phyloP scores from a whole-genome alignment of 1,284 basidiomycete species.

The Ustilago vetiveriae region DNA sequence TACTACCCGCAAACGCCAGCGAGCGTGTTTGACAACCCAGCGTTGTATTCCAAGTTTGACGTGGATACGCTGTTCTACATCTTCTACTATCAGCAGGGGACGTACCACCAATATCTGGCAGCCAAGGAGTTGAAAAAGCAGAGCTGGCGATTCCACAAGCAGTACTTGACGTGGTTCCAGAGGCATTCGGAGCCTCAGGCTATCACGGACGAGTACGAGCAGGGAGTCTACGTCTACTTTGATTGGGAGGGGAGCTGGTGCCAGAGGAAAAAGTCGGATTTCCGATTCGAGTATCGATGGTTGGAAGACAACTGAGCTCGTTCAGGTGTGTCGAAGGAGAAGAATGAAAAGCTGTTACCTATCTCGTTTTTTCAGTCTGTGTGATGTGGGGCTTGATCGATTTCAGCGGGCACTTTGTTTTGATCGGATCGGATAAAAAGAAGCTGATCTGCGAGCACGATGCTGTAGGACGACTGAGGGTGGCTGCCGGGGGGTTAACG shows the following conservation, averaged over 20 bases:
- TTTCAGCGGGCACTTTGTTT: too few species aligned
- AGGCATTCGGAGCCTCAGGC: conserved; percentile 98
- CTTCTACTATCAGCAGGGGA: conserved; percentile 97
- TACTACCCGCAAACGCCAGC: conserved; percentile 94
- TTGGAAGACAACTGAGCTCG: conserved; percentile 57
- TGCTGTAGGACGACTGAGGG: too few species aligned
- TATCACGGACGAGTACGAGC: conserved; percentile 99
- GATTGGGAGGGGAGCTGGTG: conserved; percentile 76
- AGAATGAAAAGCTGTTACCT: background rate
- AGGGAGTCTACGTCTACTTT: conserved; percentile 77
- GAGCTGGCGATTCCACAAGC: conserved; percentile 99
- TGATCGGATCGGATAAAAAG: too few species aligned
- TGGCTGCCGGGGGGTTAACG: too few species aligned
- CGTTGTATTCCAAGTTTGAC: conserved; percentile 89
- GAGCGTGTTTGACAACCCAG: conserved; percentile 82
- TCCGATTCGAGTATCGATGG: conserved; percentile 72
- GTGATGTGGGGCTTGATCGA: too few species aligned
- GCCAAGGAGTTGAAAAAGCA: conserved; percentile 97
- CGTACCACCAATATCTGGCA: conserved; percentile 97
- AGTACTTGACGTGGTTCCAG: conserved; percentile 99
- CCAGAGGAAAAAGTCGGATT: conserved; percentile 96
- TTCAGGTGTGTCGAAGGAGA: background rate
- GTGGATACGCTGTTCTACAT: conserved; percentile 98
- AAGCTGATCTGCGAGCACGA: too few species aligned
- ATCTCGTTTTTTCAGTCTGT: background rate